Evolutionary conservation across 306 rosid species (phyloP).

Genomic region (Trifolium subterraneum): DNA sequence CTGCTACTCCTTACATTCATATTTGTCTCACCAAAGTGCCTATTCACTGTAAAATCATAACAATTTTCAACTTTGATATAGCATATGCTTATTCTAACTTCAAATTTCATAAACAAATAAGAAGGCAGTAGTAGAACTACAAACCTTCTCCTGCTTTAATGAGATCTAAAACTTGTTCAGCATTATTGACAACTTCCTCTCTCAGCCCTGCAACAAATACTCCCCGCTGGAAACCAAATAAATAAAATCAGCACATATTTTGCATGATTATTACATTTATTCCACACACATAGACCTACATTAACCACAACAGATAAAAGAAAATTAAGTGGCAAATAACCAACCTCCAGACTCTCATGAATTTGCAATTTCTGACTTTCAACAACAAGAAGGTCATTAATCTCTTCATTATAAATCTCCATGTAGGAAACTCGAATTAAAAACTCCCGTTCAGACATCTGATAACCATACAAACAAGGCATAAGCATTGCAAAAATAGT

Average conservation of each 20-base stretch:
- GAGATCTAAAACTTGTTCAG: constrained; percentile 83
- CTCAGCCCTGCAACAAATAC: constrained; percentile 89
- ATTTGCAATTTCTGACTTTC: constrained; percentile 92
- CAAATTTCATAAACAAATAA: neutral
- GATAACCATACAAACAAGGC: constrained; percentile 19
- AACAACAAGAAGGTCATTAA: constrained; percentile 80
- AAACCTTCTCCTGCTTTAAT: constrained; percentile 89
- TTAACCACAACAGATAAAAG: neutral
- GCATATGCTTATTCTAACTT: constrained; percentile 33
- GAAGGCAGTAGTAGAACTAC: constrained; percentile 28
- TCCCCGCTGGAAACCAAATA: constrained; percentile 68
- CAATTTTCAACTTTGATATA: constrained; percentile 31
- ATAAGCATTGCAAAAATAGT: constrained; percentile 23
- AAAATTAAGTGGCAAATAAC: constrained; percentile 20
- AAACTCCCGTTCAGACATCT: constrained; percentile 84
- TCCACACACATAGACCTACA: neutral
- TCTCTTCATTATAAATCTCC: constrained; percentile 98
- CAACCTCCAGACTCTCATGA: constrained; percentile 95
- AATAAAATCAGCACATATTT: constrained; percentile 34
- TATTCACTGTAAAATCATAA: constrained; percentile 63
- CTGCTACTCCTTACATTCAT: constrained; percentile 96
- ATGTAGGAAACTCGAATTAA: constrained; percentile 88
- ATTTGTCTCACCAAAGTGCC: constrained; percentile 97
- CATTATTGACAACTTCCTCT: constrained; percentile 83
- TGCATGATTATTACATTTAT: constrained; percentile 8